Evolutionary conservation across 305 asterid species (phyloP), one percentile per base, ranked within the genome.

Genomic region (Plantago lanceolata): DNA sequence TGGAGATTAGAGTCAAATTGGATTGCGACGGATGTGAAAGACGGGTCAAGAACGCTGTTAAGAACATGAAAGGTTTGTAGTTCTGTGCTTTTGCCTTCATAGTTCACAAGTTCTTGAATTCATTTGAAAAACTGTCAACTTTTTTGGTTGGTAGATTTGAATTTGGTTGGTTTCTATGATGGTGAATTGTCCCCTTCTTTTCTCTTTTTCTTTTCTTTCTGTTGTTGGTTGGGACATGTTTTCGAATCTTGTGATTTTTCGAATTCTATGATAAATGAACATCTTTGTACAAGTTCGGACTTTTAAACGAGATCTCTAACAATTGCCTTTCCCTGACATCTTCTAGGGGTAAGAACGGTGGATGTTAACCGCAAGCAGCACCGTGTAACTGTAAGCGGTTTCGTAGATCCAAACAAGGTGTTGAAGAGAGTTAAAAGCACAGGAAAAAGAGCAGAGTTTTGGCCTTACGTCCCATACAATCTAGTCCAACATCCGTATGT

Each of bases 1-100:
- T 89, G 61, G 96, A 89, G 82, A 83, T 89, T 68, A 89, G 74
- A 72, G 96, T 89, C 19, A 89, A 89, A 78, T 75, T 89, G 84
- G 96, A 89, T 66, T 89, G 96, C 65, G 95, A 89, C 71, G 96
- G 95, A 63, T 89, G 96, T 59, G 95, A 89, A 72, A 80, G 96
- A 77, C 79, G 87, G 63, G 95, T 89, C 60, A 86, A 67, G 76
- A 84, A 84, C 68, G 88, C 94, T 49, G 90, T 83, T 21, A 89
- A 64, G 53, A 63, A 65, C 71, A 90, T 90, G 84, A 85, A 76
- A 87, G 96, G 94, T 87, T 64, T 49, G 48, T n/a, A n/a, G n/a
- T 45, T 14, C 43, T 19, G 3, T 8, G 28, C 49, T 19, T 63
- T 8, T 29, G 59, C 40, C 37, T 49, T 51, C 12, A 35, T 33